Conservation (phyloP, 208 protist genomes). For the Acanthamoeba sp. region DNA sequence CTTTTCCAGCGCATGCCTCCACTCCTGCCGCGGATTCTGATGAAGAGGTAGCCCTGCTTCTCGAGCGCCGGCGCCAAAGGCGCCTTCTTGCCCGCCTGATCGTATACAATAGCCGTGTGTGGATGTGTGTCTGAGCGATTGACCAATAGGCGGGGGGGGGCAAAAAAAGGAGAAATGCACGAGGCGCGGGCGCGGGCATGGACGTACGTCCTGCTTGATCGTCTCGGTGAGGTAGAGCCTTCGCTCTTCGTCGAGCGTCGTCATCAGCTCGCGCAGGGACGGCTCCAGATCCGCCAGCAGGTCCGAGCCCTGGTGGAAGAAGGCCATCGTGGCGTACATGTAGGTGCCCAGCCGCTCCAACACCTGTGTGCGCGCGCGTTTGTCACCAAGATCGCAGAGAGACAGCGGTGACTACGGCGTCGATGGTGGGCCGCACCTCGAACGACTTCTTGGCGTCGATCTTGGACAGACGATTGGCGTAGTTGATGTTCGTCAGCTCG, state of each 20-base stretch:
- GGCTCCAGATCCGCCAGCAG: slow-evolving; percentile 42
- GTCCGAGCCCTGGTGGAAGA: slow-evolving; percentile 22
- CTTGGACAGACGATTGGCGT: neutral
- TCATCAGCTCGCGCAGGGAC: slow-evolving; percentile 30
- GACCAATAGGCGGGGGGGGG: neutral
- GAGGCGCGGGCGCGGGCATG: neutral
- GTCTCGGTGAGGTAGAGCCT: slow-evolving; percentile 36
- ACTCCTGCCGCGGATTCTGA: neutral
- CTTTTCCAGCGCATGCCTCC: slow-evolving; percentile 46
- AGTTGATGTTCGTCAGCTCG: slow-evolving; percentile 58
- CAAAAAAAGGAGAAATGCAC: neutral
- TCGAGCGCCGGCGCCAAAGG: neutral
- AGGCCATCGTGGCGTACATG: slow-evolving; percentile 32
- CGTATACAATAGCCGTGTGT: too few species aligned
- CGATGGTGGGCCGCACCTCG: neutral
- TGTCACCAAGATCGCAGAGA: neutral
- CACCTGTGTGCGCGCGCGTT: neutral
- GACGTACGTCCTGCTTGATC: slow-evolving; percentile 11
- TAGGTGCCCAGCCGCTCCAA: slow-evolving; percentile 48
- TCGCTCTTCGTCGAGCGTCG: slow-evolving; percentile 24
- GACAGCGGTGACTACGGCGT: neutral
- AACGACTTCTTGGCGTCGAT: slow-evolving; percentile 66
- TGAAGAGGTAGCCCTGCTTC: slow-evolving; percentile 49
- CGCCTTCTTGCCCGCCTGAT: neutral
- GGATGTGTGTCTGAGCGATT: too few species aligned